Evolutionary conservation across 495 filamentous ascomycete species (phyloP), one percentile per base, ranked within the genome.

Genomic region (Massariosphaeria phaeospora): DNA sequence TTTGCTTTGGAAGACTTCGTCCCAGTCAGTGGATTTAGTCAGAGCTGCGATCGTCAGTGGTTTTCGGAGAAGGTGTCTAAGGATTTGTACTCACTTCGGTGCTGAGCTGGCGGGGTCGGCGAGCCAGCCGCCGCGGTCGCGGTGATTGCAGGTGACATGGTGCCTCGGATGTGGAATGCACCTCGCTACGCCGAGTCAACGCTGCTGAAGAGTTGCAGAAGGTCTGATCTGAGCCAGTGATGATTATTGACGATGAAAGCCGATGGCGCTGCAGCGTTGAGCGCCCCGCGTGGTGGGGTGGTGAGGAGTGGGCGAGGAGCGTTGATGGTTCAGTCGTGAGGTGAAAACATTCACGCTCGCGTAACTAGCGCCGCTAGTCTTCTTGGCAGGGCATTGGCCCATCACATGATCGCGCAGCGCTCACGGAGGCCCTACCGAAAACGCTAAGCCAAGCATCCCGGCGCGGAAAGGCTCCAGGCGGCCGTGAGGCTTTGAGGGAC

Each of bases 331-430:
- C 48, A 59, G 55, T 47, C 52, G 48, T 26, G 42, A 52, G 31
- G 18, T 50, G 51, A 59, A 59, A 59, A 38, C 47, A 59, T 59
- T 59, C 55, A 57, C 54, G 47, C 35, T 57, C 46, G 54, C 45
- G 45, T 57, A 51, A 33, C 47, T 57, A 57, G 54, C 35, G 54
- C 30, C 29, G 33, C 31, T 46, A 34, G 15, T n/a, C 13, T 23
- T 25, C 47, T 57, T 56, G 52, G 52, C 52, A 48, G 29, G 34
- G 27, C 35, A 31, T 39, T 34, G 36, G 49, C 49, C 30, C n/a
- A 42, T 54, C 51, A 54, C 51, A 54, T 54, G 51, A 21, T 46
- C 40, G 26, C 29, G 40, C 51, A 8, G 38, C 8, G 30, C 15
- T 40, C 15, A n/a, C n/a, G n/a, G n/a, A n/a, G n/a, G n/a, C n/a